Percentiles rank a stretch among this genome's conserved stretches.
phyloP scores from a whole-genome alignment of 176 grass and related monocot species.

The maize (Zea mays) region DNA sequence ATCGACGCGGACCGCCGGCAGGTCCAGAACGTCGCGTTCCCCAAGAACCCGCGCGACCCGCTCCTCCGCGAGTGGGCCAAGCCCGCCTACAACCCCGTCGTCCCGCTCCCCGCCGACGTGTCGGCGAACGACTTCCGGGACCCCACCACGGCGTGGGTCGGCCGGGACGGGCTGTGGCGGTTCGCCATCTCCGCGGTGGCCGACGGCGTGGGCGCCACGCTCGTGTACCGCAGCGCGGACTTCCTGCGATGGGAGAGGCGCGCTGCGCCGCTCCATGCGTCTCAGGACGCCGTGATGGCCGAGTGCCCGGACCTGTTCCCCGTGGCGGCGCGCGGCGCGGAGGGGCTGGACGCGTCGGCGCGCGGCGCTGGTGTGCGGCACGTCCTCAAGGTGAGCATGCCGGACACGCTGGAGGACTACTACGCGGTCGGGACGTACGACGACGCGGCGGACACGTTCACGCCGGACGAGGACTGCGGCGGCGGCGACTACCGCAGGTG shows the following conservation, averaged over 20 bases:
- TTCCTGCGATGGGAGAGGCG: slow-evolving; percentile 61
- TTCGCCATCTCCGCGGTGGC: slow-evolving; percentile 48
- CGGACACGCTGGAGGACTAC: slow-evolving; percentile 42
- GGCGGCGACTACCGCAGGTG: slow-evolving; percentile 30
- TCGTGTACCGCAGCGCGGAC: slow-evolving; percentile 59
- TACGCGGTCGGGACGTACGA: slow-evolving; percentile 56
- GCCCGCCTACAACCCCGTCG: not conserved
- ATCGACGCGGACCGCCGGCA: slow-evolving; percentile 17
- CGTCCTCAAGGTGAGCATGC: slow-evolving; percentile 24
- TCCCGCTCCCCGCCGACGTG: slow-evolving; percentile 16
- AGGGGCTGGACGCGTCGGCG: slow-evolving; percentile 52
- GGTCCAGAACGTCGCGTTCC: slow-evolving; percentile 61
- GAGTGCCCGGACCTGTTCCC: slow-evolving; percentile 90
- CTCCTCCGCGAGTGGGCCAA: slow-evolving; percentile 36
- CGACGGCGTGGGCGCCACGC: slow-evolving; percentile 32
- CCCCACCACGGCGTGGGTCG: slow-evolving; percentile 69
- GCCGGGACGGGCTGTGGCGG: slow-evolving; percentile 61
- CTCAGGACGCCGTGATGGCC: slow-evolving; percentile 38
- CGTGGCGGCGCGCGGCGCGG: slow-evolving; percentile 30
- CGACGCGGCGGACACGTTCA: slow-evolving; percentile 38
- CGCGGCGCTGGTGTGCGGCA: slow-evolving; percentile 20
- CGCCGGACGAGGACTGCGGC: slow-evolving; percentile 36
- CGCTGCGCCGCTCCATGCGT: slow-evolving; percentile 42
- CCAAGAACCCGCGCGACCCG: slow-evolving; percentile 39
- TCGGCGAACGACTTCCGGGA: slow-evolving; percentile 50